Percentiles rank a stretch among this genome's conserved stretches.
phyloP scores from a whole-genome alignment of 495 filamentous ascomycete species.

The Penicillium chermesinum region DNA sequence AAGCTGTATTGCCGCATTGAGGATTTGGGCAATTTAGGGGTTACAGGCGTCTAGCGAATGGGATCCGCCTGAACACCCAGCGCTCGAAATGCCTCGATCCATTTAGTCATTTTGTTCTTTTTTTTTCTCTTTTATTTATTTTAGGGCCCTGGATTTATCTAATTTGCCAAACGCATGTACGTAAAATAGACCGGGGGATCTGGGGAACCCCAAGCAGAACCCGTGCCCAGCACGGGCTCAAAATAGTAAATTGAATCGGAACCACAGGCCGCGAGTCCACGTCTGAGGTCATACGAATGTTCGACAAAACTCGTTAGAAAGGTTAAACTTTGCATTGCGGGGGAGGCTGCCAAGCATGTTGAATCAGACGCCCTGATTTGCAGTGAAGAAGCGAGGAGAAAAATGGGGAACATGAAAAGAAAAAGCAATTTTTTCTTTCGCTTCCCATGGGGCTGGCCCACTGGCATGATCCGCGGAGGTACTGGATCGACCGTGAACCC shows the following conservation, averaged over 20 bases:
- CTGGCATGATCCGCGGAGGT: not conserved
- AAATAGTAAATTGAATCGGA: no score
- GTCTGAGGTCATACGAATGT: slow-evolving; percentile 18
- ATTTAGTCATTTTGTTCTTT: not conserved
- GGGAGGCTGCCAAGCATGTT: slow-evolving; percentile 32
- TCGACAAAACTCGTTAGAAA: slow-evolving; percentile 1
- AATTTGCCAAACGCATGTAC: slow-evolving; percentile 7
- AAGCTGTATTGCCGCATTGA: not conserved
- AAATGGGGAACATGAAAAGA: slow-evolving; percentile 5
- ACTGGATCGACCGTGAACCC: not conserved
- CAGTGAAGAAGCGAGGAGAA: slow-evolving; percentile 21
- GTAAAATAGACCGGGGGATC: slow-evolving; percentile 18
- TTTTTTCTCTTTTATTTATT: no score
- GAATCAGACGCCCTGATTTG: slow-evolving; percentile 27
- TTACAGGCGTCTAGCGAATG: slow-evolving; percentile 1
- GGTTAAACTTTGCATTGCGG: slow-evolving; percentile 31
- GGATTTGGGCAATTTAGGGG: not conserved
- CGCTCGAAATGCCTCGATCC: not conserved
- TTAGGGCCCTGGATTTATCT: no score
- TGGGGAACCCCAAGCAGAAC: no score
- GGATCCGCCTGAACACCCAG: not conserved
- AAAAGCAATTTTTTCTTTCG: slow-evolving; percentile 11
- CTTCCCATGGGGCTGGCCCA: no score
- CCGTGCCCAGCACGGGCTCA: no score
- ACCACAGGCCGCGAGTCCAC: no score